phyloP scores from a whole-genome alignment of 768 basidiomycete species.

The Gelatoporia subvermispora region DNA sequence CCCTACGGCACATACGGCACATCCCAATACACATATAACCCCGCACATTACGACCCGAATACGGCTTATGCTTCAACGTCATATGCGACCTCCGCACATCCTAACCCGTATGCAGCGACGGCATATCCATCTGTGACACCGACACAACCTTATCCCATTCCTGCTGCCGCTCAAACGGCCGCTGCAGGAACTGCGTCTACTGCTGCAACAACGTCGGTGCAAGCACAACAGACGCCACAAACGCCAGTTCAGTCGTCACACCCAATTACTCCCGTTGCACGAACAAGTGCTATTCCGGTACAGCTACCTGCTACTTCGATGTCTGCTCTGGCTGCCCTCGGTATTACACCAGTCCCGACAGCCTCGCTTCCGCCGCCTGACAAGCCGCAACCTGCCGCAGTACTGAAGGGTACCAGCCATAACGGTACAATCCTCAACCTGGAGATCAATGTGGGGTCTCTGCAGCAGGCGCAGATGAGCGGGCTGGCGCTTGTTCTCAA shows the following conservation, averaged over 20 bases:
- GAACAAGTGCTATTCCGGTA: constrained; percentile 47
- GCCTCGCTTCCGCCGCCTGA: constrained; percentile 45
- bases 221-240: background rate
- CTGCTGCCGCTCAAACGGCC: constrained; percentile 9
- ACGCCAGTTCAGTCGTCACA: constrained; percentile 1
- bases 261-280: background rate
- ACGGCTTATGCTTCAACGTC: constrained; percentile 7
- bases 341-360: constrained; percentile 67
- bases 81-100: constrained; percentile 1
- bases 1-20: constrained; percentile 20
- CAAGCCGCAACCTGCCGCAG: constrained; percentile 68
- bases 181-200: constrained; percentile 1
- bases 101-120: background rate
- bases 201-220: constrained; percentile 3
- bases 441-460: constrained; percentile 71
- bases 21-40: constrained; percentile 20
- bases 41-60: constrained; percentile 4
- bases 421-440: constrained; percentile 70
- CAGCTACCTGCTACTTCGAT: constrained; percentile 61
- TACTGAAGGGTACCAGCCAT: constrained; percentile 60
- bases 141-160: constrained; percentile 34
- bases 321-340: constrained; percentile 59
- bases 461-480: constrained; percentile 74
- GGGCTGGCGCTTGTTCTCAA: constrained; percentile 69
- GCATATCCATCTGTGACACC: constrained; percentile 15